phyloP scores from a whole-genome alignment of 164 flowering plant species.

The Protea cynaroides region DNA sequence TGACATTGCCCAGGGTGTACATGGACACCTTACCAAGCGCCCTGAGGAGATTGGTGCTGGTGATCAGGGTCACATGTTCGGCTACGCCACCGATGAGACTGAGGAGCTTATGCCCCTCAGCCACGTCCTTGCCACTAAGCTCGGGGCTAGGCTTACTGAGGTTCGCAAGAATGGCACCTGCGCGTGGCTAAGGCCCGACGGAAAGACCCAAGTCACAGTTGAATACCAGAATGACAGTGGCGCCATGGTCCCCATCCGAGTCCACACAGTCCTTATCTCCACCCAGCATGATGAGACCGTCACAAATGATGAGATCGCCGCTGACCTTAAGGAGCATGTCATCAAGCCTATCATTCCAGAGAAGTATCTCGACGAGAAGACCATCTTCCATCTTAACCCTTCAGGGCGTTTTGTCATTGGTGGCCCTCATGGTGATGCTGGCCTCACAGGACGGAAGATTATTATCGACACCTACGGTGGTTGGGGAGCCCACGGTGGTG shows the following conservation, averaged over 20 bases:
- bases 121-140: constrained; percentile 77
- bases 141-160: constrained; percentile 69
- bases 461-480: constrained; percentile 78
- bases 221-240: constrained; percentile 70
- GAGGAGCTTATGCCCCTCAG: constrained; percentile 74
- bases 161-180: constrained; percentile 75
- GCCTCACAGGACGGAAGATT: constrained; percentile 78
- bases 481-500: constrained; percentile 86
- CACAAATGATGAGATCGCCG: constrained; percentile 72
- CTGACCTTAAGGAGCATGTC: constrained; percentile 73
- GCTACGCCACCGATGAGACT: constrained; percentile 85
- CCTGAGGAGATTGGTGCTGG: constrained; percentile 89
- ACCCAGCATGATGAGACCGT: constrained; percentile 84
- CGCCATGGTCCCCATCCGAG: constrained; percentile 76
- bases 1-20: constrained; percentile 86
- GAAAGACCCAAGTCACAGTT: constrained; percentile 78
- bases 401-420: constrained; percentile 80
- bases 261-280: constrained; percentile 76
- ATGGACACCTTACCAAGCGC: constrained; percentile 81
- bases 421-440: constrained; percentile 83
- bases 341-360: constrained; percentile 68
- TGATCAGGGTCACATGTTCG: constrained; percentile 88
- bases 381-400: constrained; percentile 83
- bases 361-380: constrained; percentile 72
- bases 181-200: constrained; percentile 71